Evolutionary conservation across 208 protist genomes (phyloP).

Genomic region (Tritrichomonas musculus): DNA sequence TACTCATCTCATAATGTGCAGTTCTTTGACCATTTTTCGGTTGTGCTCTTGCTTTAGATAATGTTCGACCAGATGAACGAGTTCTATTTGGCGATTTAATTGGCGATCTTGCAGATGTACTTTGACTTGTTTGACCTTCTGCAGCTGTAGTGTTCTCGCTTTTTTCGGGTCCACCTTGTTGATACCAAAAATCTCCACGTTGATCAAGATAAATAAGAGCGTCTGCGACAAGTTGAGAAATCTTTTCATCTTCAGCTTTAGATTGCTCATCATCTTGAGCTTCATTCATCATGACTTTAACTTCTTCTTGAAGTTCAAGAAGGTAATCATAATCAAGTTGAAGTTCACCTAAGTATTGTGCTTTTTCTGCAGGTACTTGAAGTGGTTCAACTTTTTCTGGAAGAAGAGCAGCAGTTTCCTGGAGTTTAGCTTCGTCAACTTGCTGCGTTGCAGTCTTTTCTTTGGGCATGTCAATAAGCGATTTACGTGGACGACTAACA

Average conservation of each 20-base stretch:
- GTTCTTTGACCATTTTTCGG: not conserved
- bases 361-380: not conserved
- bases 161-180: not conserved
- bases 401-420: not conserved
- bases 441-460: not conserved
- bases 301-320: not conserved
- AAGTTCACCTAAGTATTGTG: slow-evolving; percentile 13
- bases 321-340: slow-evolving; percentile 21
- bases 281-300: not conserved
- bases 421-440: not conserved
- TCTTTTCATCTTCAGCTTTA: slow-evolving; percentile 27
- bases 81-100: too few species aligned
- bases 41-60: not conserved
- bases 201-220: not conserved
- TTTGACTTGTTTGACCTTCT: not conserved
- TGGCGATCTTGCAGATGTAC: not conserved
- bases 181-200: not conserved
- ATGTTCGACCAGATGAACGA: too few species aligned
- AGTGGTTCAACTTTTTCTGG: slow-evolving; percentile 27
- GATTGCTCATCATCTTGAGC: not conserved
- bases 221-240: not conserved
- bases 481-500: not conserved
- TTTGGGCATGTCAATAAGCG: not conserved
- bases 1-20: slow-evolving; percentile 13
- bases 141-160: not conserved